Percentiles rank a stretch among this genome's conserved stretches.
Conservation (phyloP, 2,329 filamentous ascomycete species). For the Amesomyces nigricolor region DNA sequence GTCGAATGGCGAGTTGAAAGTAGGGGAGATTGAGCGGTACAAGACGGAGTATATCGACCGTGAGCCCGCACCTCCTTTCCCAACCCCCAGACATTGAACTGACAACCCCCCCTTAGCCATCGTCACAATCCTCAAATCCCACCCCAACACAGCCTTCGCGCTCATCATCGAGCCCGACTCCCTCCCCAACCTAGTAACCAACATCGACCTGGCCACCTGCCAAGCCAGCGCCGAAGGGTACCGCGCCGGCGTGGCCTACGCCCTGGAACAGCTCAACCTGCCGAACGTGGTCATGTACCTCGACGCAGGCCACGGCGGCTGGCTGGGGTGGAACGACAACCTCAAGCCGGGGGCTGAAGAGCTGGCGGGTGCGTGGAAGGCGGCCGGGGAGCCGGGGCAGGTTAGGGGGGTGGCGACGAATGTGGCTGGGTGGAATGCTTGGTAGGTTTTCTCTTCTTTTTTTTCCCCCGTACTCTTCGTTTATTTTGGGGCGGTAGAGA, state of each 20-base stretch:
- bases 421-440: slow-evolving; percentile 39
- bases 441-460: slow-evolving; percentile 20
- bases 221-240: slow-evolving; percentile 49
- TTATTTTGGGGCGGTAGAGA: background rate
- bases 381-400: slow-evolving; percentile 35
- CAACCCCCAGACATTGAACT: background rate
- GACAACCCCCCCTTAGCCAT: slow-evolving; percentile 36
- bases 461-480: too few species aligned
- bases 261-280: slow-evolving; percentile 50
- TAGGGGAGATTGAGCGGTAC: slow-evolving; percentile 44
- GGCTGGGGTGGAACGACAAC: slow-evolving; percentile 60
- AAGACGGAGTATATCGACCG: slow-evolving; percentile 39
- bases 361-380: slow-evolving; percentile 36
- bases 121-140: slow-evolving; percentile 44
- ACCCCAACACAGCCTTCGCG: slow-evolving; percentile 45
- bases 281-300: slow-evolving; percentile 59
- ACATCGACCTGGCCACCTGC: slow-evolving; percentile 49
- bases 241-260: slow-evolving; percentile 50
- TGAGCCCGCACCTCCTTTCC: slow-evolving; percentile 21
- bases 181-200: slow-evolving; percentile 58
- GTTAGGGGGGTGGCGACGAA: slow-evolving; percentile 37
- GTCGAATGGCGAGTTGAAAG: slow-evolving; percentile 56
- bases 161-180: slow-evolving; percentile 54
- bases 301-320: slow-evolving; percentile 58
- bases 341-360: slow-evolving; percentile 37